Conservation (phyloP, 2,329 filamentous ascomycete genomes). For the Monilinia vaccinii-corymbosi region DNA sequence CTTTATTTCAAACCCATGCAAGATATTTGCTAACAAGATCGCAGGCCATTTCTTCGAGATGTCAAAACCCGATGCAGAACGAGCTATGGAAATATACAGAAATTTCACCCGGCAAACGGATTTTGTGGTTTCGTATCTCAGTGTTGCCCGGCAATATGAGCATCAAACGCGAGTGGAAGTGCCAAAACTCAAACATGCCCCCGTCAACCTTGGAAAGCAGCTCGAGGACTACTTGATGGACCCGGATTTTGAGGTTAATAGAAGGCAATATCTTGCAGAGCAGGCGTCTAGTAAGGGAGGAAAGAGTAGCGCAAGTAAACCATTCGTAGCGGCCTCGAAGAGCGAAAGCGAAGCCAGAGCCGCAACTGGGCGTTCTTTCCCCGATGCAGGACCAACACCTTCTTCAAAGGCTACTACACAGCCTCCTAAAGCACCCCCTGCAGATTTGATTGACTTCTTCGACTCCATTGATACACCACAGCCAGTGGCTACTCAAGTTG, state of each 20-base stretch:
- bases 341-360: constrained; percentile 25
- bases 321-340: constrained; percentile 35
- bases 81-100: constrained; percentile 86
- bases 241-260: constrained; percentile 87
- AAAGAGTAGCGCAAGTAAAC: constrained; percentile 32
- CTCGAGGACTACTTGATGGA: constrained; percentile 93
- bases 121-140: constrained; percentile 81
- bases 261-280: constrained; percentile 83
- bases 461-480: constrained; percentile 86
- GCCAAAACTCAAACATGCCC: constrained; percentile 93
- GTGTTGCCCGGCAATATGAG: constrained; percentile 80
- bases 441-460: constrained; percentile 89
- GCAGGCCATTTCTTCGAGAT: constrained; percentile 96
- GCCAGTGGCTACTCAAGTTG: constrained; percentile 46
- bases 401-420: constrained; percentile 34
- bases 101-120: constrained; percentile 89
- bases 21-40: constrained; percentile 16
- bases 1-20: constrained; percentile 22
- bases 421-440: constrained; percentile 52
- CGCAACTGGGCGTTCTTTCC: constrained; percentile 23
- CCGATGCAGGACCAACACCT: constrained; percentile 25
- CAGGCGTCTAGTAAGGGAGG: constrained; percentile 57
- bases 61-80: constrained; percentile 86
- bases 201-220: constrained; percentile 79
- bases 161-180: constrained; percentile 89